Percentiles rank a stretch among this genome's conserved stretches.
phyloP scores from a whole-genome alignment of 192 early-diverging fungal genomes.

The Coemansia sp. region DNA sequence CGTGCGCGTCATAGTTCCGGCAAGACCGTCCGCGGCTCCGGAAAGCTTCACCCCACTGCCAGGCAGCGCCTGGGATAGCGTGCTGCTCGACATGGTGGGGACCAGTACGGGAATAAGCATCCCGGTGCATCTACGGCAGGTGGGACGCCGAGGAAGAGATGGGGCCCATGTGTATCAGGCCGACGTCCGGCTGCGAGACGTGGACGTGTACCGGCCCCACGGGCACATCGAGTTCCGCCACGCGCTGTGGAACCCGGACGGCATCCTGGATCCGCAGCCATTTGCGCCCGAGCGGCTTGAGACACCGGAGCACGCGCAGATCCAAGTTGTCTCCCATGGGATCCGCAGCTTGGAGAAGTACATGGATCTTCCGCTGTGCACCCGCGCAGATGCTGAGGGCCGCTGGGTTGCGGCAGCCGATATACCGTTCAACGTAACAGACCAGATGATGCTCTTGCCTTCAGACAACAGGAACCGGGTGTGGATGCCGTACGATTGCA shows the following conservation, averaged over 20 bases:
- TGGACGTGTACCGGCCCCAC: conserved; percentile 37
- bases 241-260: conserved; percentile 53
- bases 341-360: conserved; percentile 19
- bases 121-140: conserved; percentile 5
- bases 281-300: conserved; percentile 24
- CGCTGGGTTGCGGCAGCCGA: conserved; percentile 44
- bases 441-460: not conserved
- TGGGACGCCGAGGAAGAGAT: conserved; percentile 13
- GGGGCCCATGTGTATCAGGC: conserved; percentile 53
- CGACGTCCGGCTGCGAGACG: conserved; percentile 34
- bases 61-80: conserved; percentile 29
- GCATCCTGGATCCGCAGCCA: conserved; percentile 22
- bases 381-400: conserved; percentile 22
- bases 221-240: conserved; percentile 45
- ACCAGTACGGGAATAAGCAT: conserved; percentile 12
- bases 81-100: conserved; percentile 25
- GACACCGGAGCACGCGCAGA: not conserved
- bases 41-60: conserved; percentile 15
- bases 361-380: conserved; percentile 49
- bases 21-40: not conserved
- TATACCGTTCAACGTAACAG: conserved; percentile 6
- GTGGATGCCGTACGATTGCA: conserved; percentile 58
- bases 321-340: not conserved
- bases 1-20: conserved; percentile 47
- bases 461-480: conserved; percentile 25